Evolutionary conservation across 2,329 filamentous ascomycete genomes (phyloP), one percentile per base, ranked within the genome.

Genomic region (Penicillium sp.): DNA sequence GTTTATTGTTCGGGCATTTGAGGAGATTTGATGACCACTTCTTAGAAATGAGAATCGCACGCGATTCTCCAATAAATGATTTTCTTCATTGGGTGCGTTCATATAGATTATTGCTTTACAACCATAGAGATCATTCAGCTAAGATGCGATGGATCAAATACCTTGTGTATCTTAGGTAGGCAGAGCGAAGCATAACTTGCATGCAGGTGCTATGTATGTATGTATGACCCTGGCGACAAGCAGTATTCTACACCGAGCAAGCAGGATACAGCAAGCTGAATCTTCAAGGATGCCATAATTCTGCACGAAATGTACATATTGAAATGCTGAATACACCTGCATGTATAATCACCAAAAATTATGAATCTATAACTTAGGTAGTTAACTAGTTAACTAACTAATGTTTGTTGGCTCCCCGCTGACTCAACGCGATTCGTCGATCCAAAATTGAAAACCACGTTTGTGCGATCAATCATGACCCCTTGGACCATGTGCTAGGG

Each of bases 1-100:
- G 4, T 75, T 69, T 60, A 64, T 67, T 42, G 67, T 75, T 22
- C 66, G 72, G 45, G 70, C 70, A 19, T 73, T 69, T 45, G 73
- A 75, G 56, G 65, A 66, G 50, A 67, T 69, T 37, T 22, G 30
- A 35, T 53, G 12, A 42, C 15, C 26, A 15, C 42, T 2, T 35
- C 8, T 19, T 15, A 5, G 12, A 44, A 6, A 22, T 1, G 19
- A 6, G 19, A 19, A 50, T 50, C 26, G 22, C 45, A 2, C 12
- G 13, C 13, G 15, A 28, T 49, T 30, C 13, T 30, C 45, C 26
- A 28, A 50, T 10, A 15, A 30, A 15, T 6, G 4, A 13, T 22
- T 13, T 13, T 10, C 9, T 44, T 42, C 17, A 19, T 40, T 9
- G 4, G 19, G 6, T 9, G 35, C 35, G 13, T 42, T 19, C 7